A percentile compares a stretch with the other conserved stretches of the same genome.
phyloP scores from a whole-genome alignment of 2,329 filamentous ascomycete genomes.

The Cladorrhinum sp. region DNA sequence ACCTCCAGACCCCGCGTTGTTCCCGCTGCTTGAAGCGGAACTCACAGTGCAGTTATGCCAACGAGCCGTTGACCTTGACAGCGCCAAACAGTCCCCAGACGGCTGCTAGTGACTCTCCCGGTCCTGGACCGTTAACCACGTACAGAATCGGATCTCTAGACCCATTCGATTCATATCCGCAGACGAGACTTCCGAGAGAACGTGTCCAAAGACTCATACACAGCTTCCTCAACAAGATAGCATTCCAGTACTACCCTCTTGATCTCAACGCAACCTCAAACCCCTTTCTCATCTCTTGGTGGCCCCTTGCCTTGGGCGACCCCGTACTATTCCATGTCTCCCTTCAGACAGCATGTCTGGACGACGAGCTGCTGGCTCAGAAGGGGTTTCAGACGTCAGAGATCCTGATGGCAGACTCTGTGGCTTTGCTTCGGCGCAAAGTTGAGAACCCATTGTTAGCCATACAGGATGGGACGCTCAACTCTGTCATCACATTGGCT shows the following conservation, averaged over 20 bases:
- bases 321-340: constrained; percentile 58
- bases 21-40: constrained; percentile 52
- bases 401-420: constrained; percentile 55
- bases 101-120: not conserved
- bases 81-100: not conserved
- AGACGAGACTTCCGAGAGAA: constrained; percentile 47
- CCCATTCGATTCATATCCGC: constrained; percentile 56
- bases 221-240: constrained; percentile 54
- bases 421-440: constrained; percentile 50
- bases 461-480: constrained; percentile 53
- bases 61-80: constrained; percentile 44
- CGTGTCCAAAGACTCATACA: constrained; percentile 56
- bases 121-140: constrained; percentile 18
- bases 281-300: constrained; percentile 59
- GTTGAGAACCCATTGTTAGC: constrained; percentile 46
- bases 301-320: constrained; percentile 55
- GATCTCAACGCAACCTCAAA: constrained; percentile 52
- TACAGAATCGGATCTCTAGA: constrained; percentile 42
- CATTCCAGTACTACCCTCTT: constrained; percentile 59
- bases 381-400: constrained; percentile 54
- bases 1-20: constrained; percentile 52
- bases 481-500: constrained; percentile 56
- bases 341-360: constrained; percentile 56
- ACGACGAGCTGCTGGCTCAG: constrained; percentile 50
- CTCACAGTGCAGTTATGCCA: constrained; percentile 49